phyloP scores from a whole-genome alignment of 257 asterid genomes.

The Parsonsia alboflavescens region DNA sequence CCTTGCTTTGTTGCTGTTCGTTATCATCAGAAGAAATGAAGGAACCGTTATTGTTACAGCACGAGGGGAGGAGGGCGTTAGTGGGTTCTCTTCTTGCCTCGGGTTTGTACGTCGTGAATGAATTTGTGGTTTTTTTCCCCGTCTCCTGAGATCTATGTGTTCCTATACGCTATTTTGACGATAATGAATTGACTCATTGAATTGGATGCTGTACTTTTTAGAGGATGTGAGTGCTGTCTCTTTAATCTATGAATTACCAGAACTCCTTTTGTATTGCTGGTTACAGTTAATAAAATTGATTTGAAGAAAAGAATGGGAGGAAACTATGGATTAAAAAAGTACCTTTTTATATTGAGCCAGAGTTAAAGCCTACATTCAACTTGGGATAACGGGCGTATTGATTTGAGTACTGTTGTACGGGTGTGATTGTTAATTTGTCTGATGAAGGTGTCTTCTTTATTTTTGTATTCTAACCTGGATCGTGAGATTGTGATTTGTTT shows the following conservation, averaged over 20 bases:
- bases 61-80: constrained; percentile 66
- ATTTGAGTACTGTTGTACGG: no score
- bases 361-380: no score
- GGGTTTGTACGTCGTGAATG: constrained; percentile 31
- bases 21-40: constrained; percentile 33
- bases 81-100: constrained; percentile 65
- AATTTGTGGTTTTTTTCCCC: not conserved
- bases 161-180: not conserved
- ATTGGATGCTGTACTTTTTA: not conserved
- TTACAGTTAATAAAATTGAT: not conserved
- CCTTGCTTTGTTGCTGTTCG: constrained; percentile 45
- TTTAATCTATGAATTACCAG: not conserved
- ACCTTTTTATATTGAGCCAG: no score
- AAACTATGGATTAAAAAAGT: not conserved
- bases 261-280: not conserved
- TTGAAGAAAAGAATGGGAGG: not conserved
- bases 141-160: not conserved
- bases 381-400: no score
- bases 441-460: no score
- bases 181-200: not conserved
- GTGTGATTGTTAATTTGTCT: no score
- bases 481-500: not conserved
- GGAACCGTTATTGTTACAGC: constrained; percentile 15
- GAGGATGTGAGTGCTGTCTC: not conserved
- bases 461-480: not conserved